Evolutionary conservation across 2,329 filamentous ascomycete genomes (phyloP).

Genomic region (Trichoderma sp.): DNA sequence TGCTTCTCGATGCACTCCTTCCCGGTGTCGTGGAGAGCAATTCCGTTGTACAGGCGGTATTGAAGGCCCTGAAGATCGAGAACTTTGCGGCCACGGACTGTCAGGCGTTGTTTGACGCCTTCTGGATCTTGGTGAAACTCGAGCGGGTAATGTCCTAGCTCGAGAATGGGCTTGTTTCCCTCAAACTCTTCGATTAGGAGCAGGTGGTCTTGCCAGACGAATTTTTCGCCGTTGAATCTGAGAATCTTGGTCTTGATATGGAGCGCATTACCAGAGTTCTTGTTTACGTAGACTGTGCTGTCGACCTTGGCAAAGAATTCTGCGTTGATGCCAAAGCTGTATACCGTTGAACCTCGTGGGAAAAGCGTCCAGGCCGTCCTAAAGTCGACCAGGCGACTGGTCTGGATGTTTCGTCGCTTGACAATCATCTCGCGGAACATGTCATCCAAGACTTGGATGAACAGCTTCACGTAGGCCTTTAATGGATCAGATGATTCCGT

Average conservation of each 20-base stretch:
- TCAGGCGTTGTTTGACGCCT: slow-evolving; percentile 33
- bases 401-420: slow-evolving; percentile 40
- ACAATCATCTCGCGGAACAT: slow-evolving; percentile 43
- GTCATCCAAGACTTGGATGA: slow-evolving; percentile 45
- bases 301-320: slow-evolving; percentile 45
- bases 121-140: slow-evolving; percentile 36
- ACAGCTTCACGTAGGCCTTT: slow-evolving; percentile 41
- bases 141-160: slow-evolving; percentile 43
- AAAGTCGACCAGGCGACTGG: slow-evolving; percentile 43
- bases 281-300: slow-evolving; percentile 34
- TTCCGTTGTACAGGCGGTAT: slow-evolving; percentile 45
- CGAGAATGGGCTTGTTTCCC: slow-evolving; percentile 45
- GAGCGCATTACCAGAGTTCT: slow-evolving; percentile 25
- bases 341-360: slow-evolving; percentile 41
- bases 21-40: slow-evolving; percentile 35
- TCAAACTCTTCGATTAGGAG: slow-evolving; percentile 37
- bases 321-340: slow-evolving; percentile 42
- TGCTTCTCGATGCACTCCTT: slow-evolving; percentile 30
- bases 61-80: slow-evolving; percentile 45
- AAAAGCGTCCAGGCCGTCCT: slow-evolving; percentile 48
- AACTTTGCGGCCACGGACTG: slow-evolving; percentile 40
- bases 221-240: slow-evolving; percentile 43
- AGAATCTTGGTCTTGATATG: slow-evolving; percentile 38
- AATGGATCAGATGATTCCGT: slow-evolving; percentile 33
- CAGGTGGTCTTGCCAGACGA: slow-evolving; percentile 41